These are phyloP conservation scores for Cercophora newfieldiana DNA, from an alignment of 495 filamentous ascomycete genomes.

Conservation along the genomic window DNA sequence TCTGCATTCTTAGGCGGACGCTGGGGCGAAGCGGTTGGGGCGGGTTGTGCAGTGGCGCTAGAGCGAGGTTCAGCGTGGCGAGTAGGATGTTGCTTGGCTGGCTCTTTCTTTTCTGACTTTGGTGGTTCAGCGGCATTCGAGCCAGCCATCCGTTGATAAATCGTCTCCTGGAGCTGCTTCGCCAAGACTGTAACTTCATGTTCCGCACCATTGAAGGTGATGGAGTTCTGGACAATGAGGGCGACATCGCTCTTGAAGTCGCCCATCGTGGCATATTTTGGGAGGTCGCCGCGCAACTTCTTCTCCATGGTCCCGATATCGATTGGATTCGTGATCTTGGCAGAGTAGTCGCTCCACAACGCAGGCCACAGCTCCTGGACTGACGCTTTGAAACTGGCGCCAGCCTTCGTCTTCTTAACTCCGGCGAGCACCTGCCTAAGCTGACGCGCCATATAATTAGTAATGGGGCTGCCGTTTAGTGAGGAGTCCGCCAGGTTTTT, in stretches of 20 bases:
- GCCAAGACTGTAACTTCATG: constrained; percentile 70
- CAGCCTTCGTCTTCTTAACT: constrained; percentile 77
- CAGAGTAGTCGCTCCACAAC: constrained; percentile 63
- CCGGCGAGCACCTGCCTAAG: constrained; percentile 59
- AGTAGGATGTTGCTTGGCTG: constrained; percentile 49
- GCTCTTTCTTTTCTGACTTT: constrained; percentile 56
- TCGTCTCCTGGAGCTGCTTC: constrained; percentile 56
- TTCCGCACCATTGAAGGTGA: constrained; percentile 75
- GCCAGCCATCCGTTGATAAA: constrained; percentile 61
- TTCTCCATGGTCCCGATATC: constrained; percentile 80
- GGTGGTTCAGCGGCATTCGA: constrained; percentile 49
- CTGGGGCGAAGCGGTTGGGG: constrained; percentile 32
- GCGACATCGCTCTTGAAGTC: constrained; percentile 70
- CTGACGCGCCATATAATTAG: constrained; percentile 48
- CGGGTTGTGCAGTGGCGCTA: constrained; percentile 47
- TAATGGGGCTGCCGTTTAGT: constrained; percentile 39
- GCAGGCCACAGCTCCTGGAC: constrained; percentile 58
- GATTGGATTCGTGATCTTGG: constrained; percentile 73
- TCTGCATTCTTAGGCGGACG: constrained; percentile 29
- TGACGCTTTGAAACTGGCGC: constrained; percentile 69
- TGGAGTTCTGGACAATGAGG: constrained; percentile 72
- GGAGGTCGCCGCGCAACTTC: constrained; percentile 68
- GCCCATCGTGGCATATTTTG: constrained; percentile 61
- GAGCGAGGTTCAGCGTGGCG: constrained; percentile 45
- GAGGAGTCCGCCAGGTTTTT: constrained; percentile 29